Base-by-base conservation (phyloP, 1,284 basidiomycete genomes). In the Ustilago nuda region DNA sequence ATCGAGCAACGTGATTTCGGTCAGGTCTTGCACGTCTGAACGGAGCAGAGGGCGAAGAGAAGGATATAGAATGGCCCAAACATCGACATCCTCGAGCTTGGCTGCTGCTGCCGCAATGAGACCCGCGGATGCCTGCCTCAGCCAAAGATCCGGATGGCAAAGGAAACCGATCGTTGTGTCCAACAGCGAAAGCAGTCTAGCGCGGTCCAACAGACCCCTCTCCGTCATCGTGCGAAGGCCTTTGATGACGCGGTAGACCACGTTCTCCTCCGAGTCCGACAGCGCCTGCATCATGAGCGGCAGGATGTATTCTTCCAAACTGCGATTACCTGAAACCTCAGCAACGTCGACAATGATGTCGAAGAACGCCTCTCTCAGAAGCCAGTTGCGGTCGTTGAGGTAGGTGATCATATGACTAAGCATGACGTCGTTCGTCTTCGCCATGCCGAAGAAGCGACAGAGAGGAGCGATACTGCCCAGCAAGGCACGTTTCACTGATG, bases 321-420 rank as follows among this genome's bases (percentile, higher is more conserved):
- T 78, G 17, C 77, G 56, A 13, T 67, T 48, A 0, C 79, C 78
- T 12, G 79, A 76, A 0, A 80, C 62, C 17, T 66, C 57, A 3
- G 94, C 96, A 2, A 99, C 94, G 68, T 94, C 94, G 8, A 97
- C 93, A 32, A 98, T 94, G 72, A 93, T 93, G 84, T 97, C 94
- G 82, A 98, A 98, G 86, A 99, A 98, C 0, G 94, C 93, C 75
- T 92, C 90, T 2, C 97, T 89, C 51, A 99, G 87, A 27, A 93
- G 87, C 95, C 96, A 98, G 36, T 87, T 85, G 83, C 97, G 94
- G 81, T 98, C 95, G 83, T 99, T 99, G 78, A 99, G 89, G 83
- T 98, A 99, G 0, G 97, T 99, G 85, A 99, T 95, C 92, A 99
- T 96, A 85, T 99, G 95, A 78, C 94, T 95, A 23, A 99, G 88